Percentiles rank a stretch among this genome's conserved stretches.
phyloP scores from a whole-genome alignment of 306 rosid species.

The Spatholobus suberectus region DNA sequence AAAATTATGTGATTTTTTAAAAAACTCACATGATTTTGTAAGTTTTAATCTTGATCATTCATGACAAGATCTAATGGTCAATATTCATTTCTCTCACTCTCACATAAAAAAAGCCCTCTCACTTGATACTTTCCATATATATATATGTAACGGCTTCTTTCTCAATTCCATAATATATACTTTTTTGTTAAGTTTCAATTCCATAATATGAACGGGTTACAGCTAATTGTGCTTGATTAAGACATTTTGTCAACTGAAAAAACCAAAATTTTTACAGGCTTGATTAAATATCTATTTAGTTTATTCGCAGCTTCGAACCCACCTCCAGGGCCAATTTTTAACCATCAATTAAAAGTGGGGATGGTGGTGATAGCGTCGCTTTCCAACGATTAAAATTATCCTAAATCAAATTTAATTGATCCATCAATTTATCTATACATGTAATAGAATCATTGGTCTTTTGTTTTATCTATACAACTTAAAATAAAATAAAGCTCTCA shows the following conservation, averaged over 20 bases:
- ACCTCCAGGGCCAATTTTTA: neutral
- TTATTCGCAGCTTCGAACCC: neutral
- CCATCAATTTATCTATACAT: neutral
- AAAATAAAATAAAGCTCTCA: neutral
- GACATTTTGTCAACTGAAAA: slow-evolving; percentile 20
- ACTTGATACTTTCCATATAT: too few relatives aligned
- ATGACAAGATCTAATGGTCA: too few relatives aligned
- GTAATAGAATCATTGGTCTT: neutral
- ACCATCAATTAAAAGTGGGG: neutral
- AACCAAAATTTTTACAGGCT: neutral
- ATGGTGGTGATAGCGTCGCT: neutral
- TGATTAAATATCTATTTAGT: neutral
- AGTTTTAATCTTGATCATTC: too few relatives aligned
- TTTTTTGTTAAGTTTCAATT: too few relatives aligned
- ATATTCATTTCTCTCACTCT: too few relatives aligned
- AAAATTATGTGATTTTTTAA: too few relatives aligned
- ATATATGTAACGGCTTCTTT: too few relatives aligned
- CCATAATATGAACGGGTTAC: neutral
- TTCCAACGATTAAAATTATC: neutral
- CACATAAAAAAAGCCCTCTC: too few relatives aligned
- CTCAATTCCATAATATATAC: too few relatives aligned
- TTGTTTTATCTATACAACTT: too few relatives aligned
- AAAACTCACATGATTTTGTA: too few relatives aligned
- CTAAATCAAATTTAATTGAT: neutral
- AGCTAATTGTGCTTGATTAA: slow-evolving; percentile 34